Conservation (phyloP, 108 stramenopile genomes). For the Mediolabrus comicus region DNA sequence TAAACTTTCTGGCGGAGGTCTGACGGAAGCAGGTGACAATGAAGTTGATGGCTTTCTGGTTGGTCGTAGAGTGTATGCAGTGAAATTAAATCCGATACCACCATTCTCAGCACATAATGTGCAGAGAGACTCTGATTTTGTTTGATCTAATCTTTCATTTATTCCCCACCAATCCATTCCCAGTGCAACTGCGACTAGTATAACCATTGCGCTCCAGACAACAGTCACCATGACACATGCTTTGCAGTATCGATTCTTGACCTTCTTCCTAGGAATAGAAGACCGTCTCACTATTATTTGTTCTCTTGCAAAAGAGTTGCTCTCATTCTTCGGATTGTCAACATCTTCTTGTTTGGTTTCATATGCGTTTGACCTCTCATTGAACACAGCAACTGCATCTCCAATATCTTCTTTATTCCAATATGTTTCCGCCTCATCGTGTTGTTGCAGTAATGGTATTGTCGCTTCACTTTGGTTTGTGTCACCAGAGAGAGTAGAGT, state of each 20-base stretch:
- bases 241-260: conserved; percentile 25
- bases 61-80: conserved; percentile 4
- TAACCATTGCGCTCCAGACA: conserved; percentile 5
- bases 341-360: not conserved
- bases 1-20: conserved; percentile 24
- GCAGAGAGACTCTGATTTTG: not conserved
- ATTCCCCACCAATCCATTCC: conserved; percentile 16
- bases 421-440: not conserved
- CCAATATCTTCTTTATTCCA: not conserved
- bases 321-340: not conserved
- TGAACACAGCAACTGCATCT: not conserved
- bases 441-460: not conserved
- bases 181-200: conserved; percentile 4
- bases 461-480: not conserved
- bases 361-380: too few relatives aligned
- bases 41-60: conserved; percentile 20
- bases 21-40: not conserved
- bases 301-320: not conserved
- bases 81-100: not conserved
- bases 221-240: conserved; percentile 18
- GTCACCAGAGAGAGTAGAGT: not conserved
- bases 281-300: too few relatives aligned
- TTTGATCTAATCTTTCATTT: not conserved
- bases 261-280: not conserved
- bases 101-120: conserved; percentile 5